These are phyloP conservation scores for Sporothrix euskadiensis DNA, from an alignment of 2,329 filamentous ascomycete genomes.

Conservation along the genomic window DNA sequence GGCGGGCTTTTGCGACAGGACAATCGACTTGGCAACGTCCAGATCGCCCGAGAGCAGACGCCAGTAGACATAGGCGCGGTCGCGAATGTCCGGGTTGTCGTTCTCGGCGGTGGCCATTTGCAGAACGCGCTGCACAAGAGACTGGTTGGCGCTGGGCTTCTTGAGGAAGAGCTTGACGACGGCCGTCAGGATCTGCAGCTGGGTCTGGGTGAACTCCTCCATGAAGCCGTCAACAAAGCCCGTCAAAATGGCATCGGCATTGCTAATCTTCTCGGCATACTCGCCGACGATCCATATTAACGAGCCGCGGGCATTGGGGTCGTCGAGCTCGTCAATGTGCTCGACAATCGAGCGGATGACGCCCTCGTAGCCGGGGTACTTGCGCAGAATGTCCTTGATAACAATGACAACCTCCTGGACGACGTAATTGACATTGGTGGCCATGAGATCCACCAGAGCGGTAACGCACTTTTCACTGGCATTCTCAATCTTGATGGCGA, in stretches of 20 bases:
- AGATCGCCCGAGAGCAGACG: slow-evolving; percentile 89
- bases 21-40: slow-evolving; percentile 86
- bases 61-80: slow-evolving; percentile 98
- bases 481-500: slow-evolving; percentile 96
- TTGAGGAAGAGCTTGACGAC: slow-evolving; percentile 98
- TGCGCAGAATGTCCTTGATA: slow-evolving; percentile 96
- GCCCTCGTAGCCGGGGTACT: slow-evolving; percentile 96
- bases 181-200: slow-evolving; percentile 94
- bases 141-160: slow-evolving; percentile 88
- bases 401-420: slow-evolving; percentile 99
- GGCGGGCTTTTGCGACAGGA: slow-evolving; percentile 90
- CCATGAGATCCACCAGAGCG: slow-evolving; percentile 87
- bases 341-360: slow-evolving; percentile 96
- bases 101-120: slow-evolving; percentile 91
- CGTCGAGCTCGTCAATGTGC: slow-evolving; percentile 94
- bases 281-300: slow-evolving; percentile 99
- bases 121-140: slow-evolving; percentile 89
- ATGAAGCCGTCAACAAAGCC: slow-evolving; percentile 92
- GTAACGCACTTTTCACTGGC: slow-evolving; percentile 96
- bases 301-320: slow-evolving; percentile 84
- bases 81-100: slow-evolving; percentile 95
- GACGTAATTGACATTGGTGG: slow-evolving; percentile 98
- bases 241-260: slow-evolving; percentile 90
- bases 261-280: slow-evolving; percentile 98
- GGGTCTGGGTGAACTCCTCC: slow-evolving; percentile 98